Conservation (phyloP, 352 stramenopile genomes). For the Discostella stelligera region DNA sequence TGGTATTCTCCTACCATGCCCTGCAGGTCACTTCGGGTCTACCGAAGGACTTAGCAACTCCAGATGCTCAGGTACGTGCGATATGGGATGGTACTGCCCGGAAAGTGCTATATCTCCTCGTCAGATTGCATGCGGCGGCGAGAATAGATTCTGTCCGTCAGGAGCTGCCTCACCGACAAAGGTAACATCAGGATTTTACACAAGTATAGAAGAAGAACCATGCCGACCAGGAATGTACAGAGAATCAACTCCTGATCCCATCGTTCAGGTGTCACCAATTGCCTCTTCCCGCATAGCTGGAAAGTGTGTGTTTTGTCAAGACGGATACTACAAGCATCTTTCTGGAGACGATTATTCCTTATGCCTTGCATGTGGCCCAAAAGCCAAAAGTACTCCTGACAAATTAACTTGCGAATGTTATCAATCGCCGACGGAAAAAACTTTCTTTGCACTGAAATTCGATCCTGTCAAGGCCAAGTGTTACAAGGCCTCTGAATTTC, state of each 20-base stretch:
- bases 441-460: slow-evolving; percentile 29
- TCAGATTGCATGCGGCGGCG: slow-evolving; percentile 41
- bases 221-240: slow-evolving; percentile 41
- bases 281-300: slow-evolving; percentile 6
- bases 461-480: slow-evolving; percentile 15
- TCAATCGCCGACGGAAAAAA: slow-evolving; percentile 45
- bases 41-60: slow-evolving; percentile 28
- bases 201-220: slow-evolving; percentile 39
- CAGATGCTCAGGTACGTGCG: slow-evolving; percentile 35
- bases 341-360: slow-evolving; percentile 17
- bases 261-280: slow-evolving; percentile 23
- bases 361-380: slow-evolving; percentile 35
- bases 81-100: slow-evolving; percentile 38
- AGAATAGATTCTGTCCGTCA: slow-evolving; percentile 36
- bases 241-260: slow-evolving; percentile 18
- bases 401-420: slow-evolving; percentile 42
- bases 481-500: slow-evolving; percentile 9
- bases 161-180: slow-evolving; percentile 28
- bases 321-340: slow-evolving; percentile 30
- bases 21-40: slow-evolving; percentile 38
- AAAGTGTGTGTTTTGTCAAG: slow-evolving; percentile 34
- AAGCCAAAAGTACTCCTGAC: slow-evolving; percentile 30
- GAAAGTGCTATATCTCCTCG: slow-evolving; percentile 12
- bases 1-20: slow-evolving; percentile 30
- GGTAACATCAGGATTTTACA: slow-evolving; percentile 42